Evolutionary conservation across 768 basidiomycete species (phyloP).

Genomic region (Austroboletus festivus): DNA sequence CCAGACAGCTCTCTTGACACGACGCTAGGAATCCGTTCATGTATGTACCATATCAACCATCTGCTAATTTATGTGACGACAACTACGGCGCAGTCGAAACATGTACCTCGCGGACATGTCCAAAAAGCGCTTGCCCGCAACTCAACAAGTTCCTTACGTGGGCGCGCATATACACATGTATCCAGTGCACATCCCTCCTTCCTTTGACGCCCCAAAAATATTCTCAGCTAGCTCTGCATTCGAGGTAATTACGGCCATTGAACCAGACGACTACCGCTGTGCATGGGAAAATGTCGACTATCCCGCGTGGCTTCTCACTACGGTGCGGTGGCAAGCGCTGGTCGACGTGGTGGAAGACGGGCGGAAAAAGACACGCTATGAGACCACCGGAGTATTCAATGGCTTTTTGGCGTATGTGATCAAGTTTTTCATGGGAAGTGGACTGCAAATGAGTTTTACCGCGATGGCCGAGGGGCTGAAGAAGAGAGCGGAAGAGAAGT

Average conservation of each 20-base stretch:
- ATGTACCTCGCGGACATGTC: conserved; percentile 44
- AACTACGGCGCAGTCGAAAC: conserved; percentile 39
- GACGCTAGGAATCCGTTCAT: conserved; percentile 61
- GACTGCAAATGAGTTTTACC: conserved; percentile 43
- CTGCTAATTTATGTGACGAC: no score
- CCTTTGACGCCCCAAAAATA: conserved; percentile 38
- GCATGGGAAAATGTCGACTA: conserved; percentile 49
- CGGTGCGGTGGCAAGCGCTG: conserved; percentile 65
- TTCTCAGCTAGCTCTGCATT: conserved; percentile 39
- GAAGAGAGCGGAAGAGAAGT: conserved; percentile 40
- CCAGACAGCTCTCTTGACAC: not conserved
- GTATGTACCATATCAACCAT: conserved; percentile 39
- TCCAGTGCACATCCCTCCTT: conserved; percentile 60
- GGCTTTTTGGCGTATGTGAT: conserved; percentile 56
- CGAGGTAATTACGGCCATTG: conserved; percentile 47
- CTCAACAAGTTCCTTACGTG: conserved; percentile 46
- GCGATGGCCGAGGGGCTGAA: conserved; percentile 62
- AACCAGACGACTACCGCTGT: conserved; percentile 51
- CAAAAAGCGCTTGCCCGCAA: conserved; percentile 34
- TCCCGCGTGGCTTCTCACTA: conserved; percentile 46
- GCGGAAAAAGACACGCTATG: conserved; percentile 53
- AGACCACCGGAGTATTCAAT: conserved; percentile 58
- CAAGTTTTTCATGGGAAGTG: conserved; percentile 40
- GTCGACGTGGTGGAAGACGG: conserved; percentile 43
- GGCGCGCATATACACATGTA: conserved; percentile 48